Percentiles rank a stretch among this genome's conserved stretches.
phyloP scores from a whole-genome alignment of 345 rosid species.

The Gossypium mustelinum region DNA sequence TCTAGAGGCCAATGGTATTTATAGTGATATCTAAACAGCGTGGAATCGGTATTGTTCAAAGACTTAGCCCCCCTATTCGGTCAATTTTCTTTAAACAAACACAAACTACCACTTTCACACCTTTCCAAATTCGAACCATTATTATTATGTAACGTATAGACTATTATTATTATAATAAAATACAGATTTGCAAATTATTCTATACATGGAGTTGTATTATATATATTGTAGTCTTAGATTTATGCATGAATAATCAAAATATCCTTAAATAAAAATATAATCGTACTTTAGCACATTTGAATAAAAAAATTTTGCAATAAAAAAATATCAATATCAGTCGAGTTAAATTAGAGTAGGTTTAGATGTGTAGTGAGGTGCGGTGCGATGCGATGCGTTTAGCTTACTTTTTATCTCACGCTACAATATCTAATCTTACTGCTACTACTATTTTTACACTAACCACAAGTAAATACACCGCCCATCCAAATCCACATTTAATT shows the following conservation, averaged over 20 bases:
- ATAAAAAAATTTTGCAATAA: rapidly evolving
- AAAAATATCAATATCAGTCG: too few relatives aligned
- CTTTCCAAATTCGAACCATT: background rate
- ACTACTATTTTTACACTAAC: rapidly evolving
- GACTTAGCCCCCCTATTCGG: background rate
- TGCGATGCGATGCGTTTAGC: rapidly evolving
- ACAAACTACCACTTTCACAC: background rate
- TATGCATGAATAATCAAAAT: too few relatives aligned
- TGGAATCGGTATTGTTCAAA: background rate
- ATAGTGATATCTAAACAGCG: background rate
- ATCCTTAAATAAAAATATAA: too few relatives aligned
- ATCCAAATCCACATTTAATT: too few relatives aligned
- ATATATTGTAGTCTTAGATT: too few relatives aligned
- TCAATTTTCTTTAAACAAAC: background rate
- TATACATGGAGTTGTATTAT: background rate
- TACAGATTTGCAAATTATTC: too few relatives aligned
- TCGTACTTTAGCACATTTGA: rapidly evolving
- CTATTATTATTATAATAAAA: too few relatives aligned
- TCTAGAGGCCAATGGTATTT: background rate
- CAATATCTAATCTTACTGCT: rapidly evolving
- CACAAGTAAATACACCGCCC: rapidly evolving
- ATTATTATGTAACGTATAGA: too few relatives aligned
- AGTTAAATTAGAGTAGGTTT: too few relatives aligned
- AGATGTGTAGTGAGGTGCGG: rapidly evolving
- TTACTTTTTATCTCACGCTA: too few relatives aligned